phyloP scores from a whole-genome alignment of 2,329 filamentous ascomycete species.

The Penicillium psychrosexuale region DNA sequence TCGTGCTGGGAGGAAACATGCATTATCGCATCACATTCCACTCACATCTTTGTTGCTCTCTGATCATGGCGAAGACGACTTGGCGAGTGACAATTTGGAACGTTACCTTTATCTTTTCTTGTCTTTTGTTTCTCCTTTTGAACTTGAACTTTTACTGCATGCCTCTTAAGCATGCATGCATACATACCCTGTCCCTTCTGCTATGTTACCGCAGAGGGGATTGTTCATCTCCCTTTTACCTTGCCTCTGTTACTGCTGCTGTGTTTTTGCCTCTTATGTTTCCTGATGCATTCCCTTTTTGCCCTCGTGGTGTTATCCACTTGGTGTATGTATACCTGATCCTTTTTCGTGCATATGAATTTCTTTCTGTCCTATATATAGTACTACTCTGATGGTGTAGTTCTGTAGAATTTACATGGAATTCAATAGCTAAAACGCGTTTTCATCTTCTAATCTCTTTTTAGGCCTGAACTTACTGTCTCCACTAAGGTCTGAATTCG shows the following conservation, averaged over 20 bases:
- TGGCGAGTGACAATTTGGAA: background rate
- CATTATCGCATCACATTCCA: background rate
- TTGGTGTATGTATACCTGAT: slow-evolving; percentile 10
- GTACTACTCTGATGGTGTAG: background rate
- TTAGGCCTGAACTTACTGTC: background rate
- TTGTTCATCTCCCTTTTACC: slow-evolving; percentile 3
- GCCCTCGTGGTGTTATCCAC: slow-evolving; percentile 3
- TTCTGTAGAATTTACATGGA: background rate
- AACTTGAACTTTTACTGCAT: slow-evolving; percentile 1
- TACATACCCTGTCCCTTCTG: slow-evolving; percentile 9
- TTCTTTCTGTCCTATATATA: background rate
- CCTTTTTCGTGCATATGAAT: slow-evolving; percentile 7
- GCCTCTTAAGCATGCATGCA: slow-evolving; percentile 3
- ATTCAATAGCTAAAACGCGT: background rate
- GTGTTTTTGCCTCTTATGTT: slow-evolving; percentile 1
- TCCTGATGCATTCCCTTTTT: slow-evolving; percentile 2
- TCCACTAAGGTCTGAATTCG: background rate
- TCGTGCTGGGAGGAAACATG: background rate
- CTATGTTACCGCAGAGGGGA: background rate
- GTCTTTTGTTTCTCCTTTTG: background rate
- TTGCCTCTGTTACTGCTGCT: background rate
- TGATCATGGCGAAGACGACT: background rate
- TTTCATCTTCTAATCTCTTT: no score
- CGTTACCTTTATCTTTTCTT: background rate
- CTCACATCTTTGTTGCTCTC: background rate